Percentiles rank a stretch among this genome's conserved stretches.
These are phyloP conservation scores for Trichoderma atrobrunneum DNA, from an alignment of 2,329 filamentous ascomycete genomes.

Conservation along the genomic window DNA sequence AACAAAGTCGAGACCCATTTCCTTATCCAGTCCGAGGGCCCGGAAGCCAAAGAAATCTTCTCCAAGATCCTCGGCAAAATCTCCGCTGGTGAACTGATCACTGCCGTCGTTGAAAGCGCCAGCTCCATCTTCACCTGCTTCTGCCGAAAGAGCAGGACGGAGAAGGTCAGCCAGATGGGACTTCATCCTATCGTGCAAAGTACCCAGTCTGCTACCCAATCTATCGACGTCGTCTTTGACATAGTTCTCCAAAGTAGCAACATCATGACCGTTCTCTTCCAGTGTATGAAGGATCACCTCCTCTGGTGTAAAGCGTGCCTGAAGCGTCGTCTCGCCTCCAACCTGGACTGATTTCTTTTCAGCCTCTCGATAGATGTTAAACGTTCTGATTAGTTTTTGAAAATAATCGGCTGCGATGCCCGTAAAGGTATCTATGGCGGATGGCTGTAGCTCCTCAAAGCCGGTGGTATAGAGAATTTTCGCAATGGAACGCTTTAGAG, in stretches of 20 bases:
- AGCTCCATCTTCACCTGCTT: conserved; percentile 77
- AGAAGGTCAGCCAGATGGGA: conserved; percentile 87
- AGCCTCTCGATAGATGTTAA: conserved; percentile 79
- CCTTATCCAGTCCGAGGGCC: conserved; percentile 85
- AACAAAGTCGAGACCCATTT: conserved; percentile 83
- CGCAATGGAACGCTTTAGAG: conserved; percentile 84
- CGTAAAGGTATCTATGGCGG: conserved; percentile 84
- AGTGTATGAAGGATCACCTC: conserved; percentile 86
- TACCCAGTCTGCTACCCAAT: conserved; percentile 70
- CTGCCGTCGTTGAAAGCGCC: conserved; percentile 94
- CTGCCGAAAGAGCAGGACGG: conserved; percentile 74
- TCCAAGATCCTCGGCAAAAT: conserved; percentile 95
- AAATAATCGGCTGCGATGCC: conserved; percentile 91
- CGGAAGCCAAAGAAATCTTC: conserved; percentile 99
- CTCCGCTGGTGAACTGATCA: conserved; percentile 93
- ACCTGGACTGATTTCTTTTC: conserved; percentile 63
- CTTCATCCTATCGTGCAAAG: conserved; percentile 94
- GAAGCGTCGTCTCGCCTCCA: conserved; percentile 36
- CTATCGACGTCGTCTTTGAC: conserved; percentile 93
- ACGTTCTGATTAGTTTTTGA: conserved; percentile 72
- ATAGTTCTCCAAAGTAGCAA: conserved; percentile 79
- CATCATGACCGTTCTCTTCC: conserved; percentile 76
- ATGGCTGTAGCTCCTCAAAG: conserved; percentile 96
- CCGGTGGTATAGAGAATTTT: conserved; percentile 96
- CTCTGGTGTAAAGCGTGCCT: conserved; percentile 73